These are phyloP conservation scores for Agastache rugosa DNA, from an alignment of 257 asterid genomes.

Conservation along the genomic window DNA sequence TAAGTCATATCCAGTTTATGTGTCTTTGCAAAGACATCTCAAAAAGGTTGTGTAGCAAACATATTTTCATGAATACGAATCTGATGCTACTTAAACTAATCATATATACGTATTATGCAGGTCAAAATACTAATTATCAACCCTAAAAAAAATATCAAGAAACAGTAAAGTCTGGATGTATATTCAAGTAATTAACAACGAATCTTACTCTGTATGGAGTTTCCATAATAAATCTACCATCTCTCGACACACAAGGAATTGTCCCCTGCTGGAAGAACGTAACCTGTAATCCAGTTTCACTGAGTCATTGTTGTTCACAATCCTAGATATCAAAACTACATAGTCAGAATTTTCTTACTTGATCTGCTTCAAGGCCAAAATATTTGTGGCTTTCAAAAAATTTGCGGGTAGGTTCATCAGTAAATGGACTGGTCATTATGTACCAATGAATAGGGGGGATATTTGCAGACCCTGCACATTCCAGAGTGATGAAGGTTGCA, in stretches of 20 bases:
- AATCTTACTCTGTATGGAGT: constrained; percentile 81
- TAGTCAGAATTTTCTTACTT: constrained; percentile 52
- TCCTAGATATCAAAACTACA: constrained; percentile 20
- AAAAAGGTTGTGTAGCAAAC: constrained; percentile 9
- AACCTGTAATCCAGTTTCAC: constrained; percentile 57
- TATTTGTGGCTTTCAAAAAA: constrained; percentile 86
- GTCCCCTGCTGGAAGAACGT: constrained; percentile 98
- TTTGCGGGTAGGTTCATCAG: constrained; percentile 85
- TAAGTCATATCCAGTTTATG: background rate
- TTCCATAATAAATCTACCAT: constrained; percentile 94
- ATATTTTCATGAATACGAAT: background rate
- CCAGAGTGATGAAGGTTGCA: constrained; percentile 38
- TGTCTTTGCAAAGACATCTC: constrained; percentile 5
- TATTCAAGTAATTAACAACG: constrained; percentile 15
- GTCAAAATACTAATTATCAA: constrained; percentile 12
- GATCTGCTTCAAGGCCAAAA: constrained; percentile 96
- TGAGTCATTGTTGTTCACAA: constrained; percentile 38
- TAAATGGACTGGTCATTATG: constrained; percentile 98
- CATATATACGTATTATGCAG: background rate
- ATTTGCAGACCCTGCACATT: constrained; percentile 59
- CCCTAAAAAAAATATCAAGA: too few relatives aligned
- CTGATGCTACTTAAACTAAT: constrained; percentile 8
- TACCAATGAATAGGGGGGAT: constrained; percentile 81
- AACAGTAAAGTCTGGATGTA: constrained; percentile 9
- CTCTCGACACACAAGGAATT: constrained; percentile 90